phyloP scores from a whole-genome alignment of 345 rosid genomes.

The Bruguiera gymnorhiza region DNA sequence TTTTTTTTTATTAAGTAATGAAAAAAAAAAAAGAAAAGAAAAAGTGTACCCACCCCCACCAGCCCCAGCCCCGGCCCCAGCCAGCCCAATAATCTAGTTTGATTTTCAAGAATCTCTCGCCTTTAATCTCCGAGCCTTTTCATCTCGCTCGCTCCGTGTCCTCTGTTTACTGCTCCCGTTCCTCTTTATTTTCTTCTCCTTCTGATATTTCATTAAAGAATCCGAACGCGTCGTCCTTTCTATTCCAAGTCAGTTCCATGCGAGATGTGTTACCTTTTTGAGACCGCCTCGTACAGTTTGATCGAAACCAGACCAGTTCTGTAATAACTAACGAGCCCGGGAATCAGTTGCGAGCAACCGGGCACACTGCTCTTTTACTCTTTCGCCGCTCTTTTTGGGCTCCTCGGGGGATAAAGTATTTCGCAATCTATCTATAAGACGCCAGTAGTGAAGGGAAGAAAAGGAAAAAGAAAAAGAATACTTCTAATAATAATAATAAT shows the following conservation, averaged over 20 bases:
- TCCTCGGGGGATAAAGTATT: too few relatives aligned
- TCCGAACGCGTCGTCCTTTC: not conserved
- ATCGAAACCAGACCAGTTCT: not conserved
- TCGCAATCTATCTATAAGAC: too few relatives aligned
- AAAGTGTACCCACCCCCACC: slow-evolving; percentile 4
- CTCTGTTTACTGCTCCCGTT: not conserved
- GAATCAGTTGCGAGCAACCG: too few relatives aligned
- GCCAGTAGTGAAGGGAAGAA: too few relatives aligned
- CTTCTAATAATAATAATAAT: too few relatives aligned
- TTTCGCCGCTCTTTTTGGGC: too few relatives aligned
- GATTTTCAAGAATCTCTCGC: slow-evolving; percentile 14
- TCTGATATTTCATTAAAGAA: too few relatives aligned
- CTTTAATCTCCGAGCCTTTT: not conserved
- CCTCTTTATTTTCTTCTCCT: not conserved
- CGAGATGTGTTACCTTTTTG: too few relatives aligned
- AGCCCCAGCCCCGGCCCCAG: not conserved
- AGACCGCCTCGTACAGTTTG: not conserved
- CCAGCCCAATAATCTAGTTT: slow-evolving; percentile 11
- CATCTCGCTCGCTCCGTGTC: not conserved
- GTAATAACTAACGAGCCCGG: too few relatives aligned
- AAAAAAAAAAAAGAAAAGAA: not conserved
- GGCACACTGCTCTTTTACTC: not conserved
- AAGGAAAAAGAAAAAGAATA: too few relatives aligned
- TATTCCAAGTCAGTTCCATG: not conserved
- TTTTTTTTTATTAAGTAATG: too few relatives aligned